Percentiles rank a stretch among this genome's conserved stretches.
phyloP scores from a whole-genome alignment of 257 asterid species.

The Salvia hispanica region DNA sequence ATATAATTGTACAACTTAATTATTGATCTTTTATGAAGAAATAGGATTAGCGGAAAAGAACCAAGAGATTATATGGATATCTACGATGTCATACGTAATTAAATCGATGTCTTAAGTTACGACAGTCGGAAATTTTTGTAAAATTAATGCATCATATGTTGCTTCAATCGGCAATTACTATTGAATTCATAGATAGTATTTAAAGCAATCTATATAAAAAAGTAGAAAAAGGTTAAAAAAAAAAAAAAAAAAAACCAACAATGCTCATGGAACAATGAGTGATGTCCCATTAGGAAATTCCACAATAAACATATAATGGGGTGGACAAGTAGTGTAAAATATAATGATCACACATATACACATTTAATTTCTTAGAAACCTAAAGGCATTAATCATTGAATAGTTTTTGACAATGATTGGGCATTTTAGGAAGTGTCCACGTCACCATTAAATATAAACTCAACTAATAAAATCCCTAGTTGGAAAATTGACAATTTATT shows the following conservation, averaged over 20 bases:
- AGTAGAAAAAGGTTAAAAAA: background rate
- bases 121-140: no score
- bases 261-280: conserved; percentile 23
- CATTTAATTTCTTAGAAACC: conserved; percentile 18
- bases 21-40: no score
- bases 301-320: background rate
- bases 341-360: conserved; percentile 21
- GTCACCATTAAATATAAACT: conserved; percentile 31
- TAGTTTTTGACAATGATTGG: conserved; percentile 50
- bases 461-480: conserved; percentile 13
- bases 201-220: background rate
- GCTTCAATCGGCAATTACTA: no score
- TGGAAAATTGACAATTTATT: conserved; percentile 26
- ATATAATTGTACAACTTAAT: no score
- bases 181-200: no score
- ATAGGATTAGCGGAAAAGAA: no score
- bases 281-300: conserved; percentile 23
- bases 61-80: no score
- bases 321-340: conserved; percentile 27
- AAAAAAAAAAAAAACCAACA: background rate
- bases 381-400: conserved; percentile 31
- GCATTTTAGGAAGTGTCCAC: conserved; percentile 34
- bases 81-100: no score
- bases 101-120: no score
- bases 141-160: no score